phyloP scores from a whole-genome alignment of 208 protist genomes.

The Borovskyia barvae region DNA sequence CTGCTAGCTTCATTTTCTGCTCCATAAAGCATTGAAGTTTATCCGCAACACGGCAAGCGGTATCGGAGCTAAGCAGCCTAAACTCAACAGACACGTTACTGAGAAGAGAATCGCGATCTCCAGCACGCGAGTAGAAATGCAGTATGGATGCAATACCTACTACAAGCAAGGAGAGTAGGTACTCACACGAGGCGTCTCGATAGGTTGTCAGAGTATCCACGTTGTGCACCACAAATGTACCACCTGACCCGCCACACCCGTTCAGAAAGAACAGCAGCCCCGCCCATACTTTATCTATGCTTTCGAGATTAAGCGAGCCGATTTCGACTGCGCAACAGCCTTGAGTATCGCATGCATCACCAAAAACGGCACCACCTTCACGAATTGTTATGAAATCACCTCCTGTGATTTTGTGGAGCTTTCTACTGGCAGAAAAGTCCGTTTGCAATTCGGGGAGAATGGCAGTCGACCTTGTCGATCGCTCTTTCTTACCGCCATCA shows the following conservation, averaged over 20 bases:
- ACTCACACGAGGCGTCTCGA: slow-evolving; percentile 29
- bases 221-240: slow-evolving; percentile 35
- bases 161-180: slow-evolving; percentile 53
- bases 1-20: slow-evolving; percentile 38
- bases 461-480: slow-evolving; percentile 2
- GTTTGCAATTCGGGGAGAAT: slow-evolving; percentile 19
- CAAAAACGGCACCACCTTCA: slow-evolving; percentile 7
- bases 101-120: slow-evolving; percentile 9
- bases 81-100: slow-evolving; percentile 29
- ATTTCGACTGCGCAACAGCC: neutral
- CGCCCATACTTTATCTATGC: slow-evolving; percentile 25
- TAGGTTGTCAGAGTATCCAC: slow-evolving; percentile 37
- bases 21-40: slow-evolving; percentile 50
- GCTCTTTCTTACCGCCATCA: neutral
- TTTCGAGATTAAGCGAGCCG: slow-evolving; percentile 1
- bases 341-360: neutral
- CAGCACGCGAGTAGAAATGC: slow-evolving; percentile 22
- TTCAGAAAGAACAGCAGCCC: slow-evolving; percentile 20
- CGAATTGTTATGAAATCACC: slow-evolving; percentile 13
- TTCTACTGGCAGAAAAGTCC: slow-evolving; percentile 8
- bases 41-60: slow-evolving; percentile 26
- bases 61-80: slow-evolving; percentile 25
- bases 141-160: slow-evolving; percentile 27
- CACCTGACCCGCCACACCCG: neutral
- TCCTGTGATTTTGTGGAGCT: slow-evolving; percentile 10